Conservation (phyloP, 176 grass and related monocot species). For the Ensete glaucum region DNA sequence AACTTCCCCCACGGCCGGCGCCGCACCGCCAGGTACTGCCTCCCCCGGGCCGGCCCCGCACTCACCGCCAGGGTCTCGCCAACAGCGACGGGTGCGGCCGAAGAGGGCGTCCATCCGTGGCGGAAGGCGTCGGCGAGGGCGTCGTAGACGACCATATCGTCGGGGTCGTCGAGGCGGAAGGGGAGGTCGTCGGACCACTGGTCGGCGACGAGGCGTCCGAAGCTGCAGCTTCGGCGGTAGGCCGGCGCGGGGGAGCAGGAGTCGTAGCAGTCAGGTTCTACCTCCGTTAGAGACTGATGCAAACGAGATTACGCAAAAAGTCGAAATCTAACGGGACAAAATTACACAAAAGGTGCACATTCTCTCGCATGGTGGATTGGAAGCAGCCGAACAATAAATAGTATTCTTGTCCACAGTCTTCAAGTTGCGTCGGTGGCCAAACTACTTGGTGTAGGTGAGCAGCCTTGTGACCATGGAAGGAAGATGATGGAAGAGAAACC, state of each 20-base stretch:
- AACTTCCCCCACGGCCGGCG: slow-evolving; percentile 98
- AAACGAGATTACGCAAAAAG: no score
- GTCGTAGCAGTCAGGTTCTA: not conserved
- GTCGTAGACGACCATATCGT: slow-evolving; percentile 86
- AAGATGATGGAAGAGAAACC: no score
- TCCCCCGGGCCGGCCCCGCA: slow-evolving; percentile 27
- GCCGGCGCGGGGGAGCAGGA: not conserved
- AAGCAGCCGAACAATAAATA: no score
- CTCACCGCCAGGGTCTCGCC: not conserved
- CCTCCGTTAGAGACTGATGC: no score
- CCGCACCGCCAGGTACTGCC: slow-evolving; percentile 76
- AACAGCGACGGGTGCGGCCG: no score
- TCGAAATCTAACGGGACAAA: no score
- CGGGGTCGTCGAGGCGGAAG: slow-evolving; percentile 67
- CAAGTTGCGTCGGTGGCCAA: no score
- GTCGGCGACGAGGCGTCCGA: slow-evolving; percentile 59
- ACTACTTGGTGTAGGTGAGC: no score
- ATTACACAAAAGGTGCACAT: no score
- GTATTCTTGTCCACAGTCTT: no score
- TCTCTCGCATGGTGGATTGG: no score
- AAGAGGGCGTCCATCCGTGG: slow-evolving; percentile 44
- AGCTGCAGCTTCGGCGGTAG: slow-evolving; percentile 43
- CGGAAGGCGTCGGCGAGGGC: slow-evolving; percentile 64
- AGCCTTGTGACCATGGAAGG: no score
- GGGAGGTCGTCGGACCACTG: slow-evolving; percentile 59